A percentile compares a stretch with the other conserved stretches of the same genome.
phyloP scores from a whole-genome alignment of 768 basidiomycete species.

The Podaxis rugospora region DNA sequence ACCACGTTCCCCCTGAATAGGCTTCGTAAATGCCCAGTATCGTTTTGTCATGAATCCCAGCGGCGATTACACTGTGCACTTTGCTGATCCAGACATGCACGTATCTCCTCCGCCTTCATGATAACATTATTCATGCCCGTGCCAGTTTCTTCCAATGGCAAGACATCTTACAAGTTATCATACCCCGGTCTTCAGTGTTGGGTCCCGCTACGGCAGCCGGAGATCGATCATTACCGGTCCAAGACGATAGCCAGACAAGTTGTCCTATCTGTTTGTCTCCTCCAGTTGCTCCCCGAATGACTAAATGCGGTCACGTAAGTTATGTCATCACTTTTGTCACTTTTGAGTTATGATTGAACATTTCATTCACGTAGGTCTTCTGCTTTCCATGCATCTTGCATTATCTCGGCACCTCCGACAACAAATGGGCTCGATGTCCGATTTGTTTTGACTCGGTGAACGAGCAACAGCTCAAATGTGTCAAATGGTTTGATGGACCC shows the following conservation, averaged over 20 bases:
- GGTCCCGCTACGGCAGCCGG: conserved; percentile 53
- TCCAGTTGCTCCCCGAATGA: conserved; percentile 88
- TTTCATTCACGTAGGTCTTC: conserved; percentile 57
- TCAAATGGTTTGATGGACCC: conserved; percentile 80
- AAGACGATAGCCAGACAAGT: conserved; percentile 59
- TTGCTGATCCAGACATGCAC: conserved; percentile 96
- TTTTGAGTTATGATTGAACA: conserved; percentile 12
- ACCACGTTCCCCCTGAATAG: conserved; percentile 30
- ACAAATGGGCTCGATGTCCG: conserved; percentile 91
- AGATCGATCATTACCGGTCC: conserved; percentile 26
- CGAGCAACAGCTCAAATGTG: conserved; percentile 85
- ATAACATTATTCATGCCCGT: conserved; percentile 12
- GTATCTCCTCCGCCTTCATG: conserved; percentile 23
- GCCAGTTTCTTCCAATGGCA: conserved; percentile 92
- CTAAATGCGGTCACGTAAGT: conserved; percentile 96
- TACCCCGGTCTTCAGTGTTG: conserved; percentile 78
- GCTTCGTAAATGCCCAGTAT: conserved; percentile 95
- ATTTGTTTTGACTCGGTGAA: conserved; percentile 95
- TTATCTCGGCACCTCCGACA: conserved; percentile 80
- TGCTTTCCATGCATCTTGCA: conserved; percentile 95
- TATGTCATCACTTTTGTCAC: neutral
- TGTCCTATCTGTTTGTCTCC: conserved; percentile 96
- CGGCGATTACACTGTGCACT: conserved; percentile 90
- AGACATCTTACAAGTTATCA: conserved; percentile 91
- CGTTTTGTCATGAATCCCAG: conserved; percentile 92